Evolutionary conservation across 1,284 basidiomycete genomes (phyloP).

Genomic region (Singerocomus inundabilis): DNA sequence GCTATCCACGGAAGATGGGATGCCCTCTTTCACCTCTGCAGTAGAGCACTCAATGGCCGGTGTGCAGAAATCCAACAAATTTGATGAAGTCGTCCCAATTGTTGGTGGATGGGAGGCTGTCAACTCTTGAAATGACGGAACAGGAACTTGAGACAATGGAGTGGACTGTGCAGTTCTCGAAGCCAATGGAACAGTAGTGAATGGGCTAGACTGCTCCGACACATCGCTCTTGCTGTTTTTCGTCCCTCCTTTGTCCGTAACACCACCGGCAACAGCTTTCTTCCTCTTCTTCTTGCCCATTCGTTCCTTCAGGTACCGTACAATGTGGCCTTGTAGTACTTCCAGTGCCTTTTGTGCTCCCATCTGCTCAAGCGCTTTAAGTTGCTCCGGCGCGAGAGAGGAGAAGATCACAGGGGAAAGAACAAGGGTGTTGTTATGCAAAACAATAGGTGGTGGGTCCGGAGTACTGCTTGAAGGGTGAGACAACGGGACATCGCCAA

Average conservation of each 20-base stretch:
- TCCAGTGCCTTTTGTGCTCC: constrained; percentile 82
- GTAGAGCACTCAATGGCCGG: constrained; percentile 2
- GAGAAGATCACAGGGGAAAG: constrained; percentile 85
- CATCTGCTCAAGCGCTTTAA: constrained; percentile 75
- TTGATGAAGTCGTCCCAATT: background rate
- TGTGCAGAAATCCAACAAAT: constrained; percentile 15
- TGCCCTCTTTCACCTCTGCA: constrained; percentile 18
- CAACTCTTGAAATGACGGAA: background rate
- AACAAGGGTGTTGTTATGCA: constrained; percentile 82
- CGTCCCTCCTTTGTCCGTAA: constrained; percentile 14
- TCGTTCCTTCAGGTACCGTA: constrained; percentile 81
- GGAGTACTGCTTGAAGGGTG: constrained; percentile 41
- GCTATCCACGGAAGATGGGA: constrained; percentile 14
- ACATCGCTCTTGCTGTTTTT: constrained; percentile 9
- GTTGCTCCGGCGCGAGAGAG: constrained; percentile 69
- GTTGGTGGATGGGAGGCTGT: background rate
- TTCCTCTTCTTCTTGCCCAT: constrained; percentile 41
- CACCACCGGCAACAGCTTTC: constrained; percentile 9
- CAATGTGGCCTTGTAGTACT: constrained; percentile 82
- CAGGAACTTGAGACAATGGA: background rate
- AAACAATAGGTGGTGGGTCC: constrained; percentile 68
- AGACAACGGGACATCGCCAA: constrained; percentile 54
- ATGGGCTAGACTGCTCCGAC: constrained; percentile 31
- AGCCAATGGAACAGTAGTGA: constrained; percentile 41
- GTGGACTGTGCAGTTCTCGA: constrained; percentile 24